Percentiles rank a stretch among this genome's conserved stretches.
These are phyloP conservation scores for Penicillium sp. DNA, from an alignment of 2,329 filamentous ascomycete genomes.

Conservation along the genomic window DNA sequence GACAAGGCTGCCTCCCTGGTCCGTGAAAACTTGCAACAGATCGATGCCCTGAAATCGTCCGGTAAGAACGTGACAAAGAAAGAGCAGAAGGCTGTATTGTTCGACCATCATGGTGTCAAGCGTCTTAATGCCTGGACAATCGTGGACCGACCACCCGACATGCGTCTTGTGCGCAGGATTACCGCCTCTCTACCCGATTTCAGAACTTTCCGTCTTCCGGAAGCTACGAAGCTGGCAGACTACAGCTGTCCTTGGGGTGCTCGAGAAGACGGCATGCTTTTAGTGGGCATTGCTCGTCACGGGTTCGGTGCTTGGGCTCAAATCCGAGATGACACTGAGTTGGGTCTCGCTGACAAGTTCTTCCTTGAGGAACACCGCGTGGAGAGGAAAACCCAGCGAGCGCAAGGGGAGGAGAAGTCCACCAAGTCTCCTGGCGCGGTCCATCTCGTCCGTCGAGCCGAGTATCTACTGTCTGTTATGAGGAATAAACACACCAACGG, in stretches of 20 bases:
- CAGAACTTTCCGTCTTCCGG: slow-evolving; percentile 80
- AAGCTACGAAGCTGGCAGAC: slow-evolving; percentile 88
- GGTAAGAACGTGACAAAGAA: slow-evolving; percentile 91
- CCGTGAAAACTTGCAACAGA: slow-evolving; percentile 70
- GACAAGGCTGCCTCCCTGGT: slow-evolving; percentile 72
- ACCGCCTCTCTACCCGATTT: slow-evolving; percentile 69
- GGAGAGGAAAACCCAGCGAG: slow-evolving; percentile 91
- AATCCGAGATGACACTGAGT: slow-evolving; percentile 87
- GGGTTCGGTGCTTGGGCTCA: slow-evolving; percentile 95
- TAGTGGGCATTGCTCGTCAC: slow-evolving; percentile 88
- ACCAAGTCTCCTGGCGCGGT: slow-evolving; percentile 92
- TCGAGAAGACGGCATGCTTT: slow-evolving; percentile 94
- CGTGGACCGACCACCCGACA: slow-evolving; percentile 85
- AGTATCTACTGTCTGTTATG: slow-evolving; percentile 93
- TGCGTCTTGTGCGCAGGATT: slow-evolving; percentile 79
- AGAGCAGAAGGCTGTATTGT: slow-evolving; percentile 94
- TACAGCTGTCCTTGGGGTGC: slow-evolving; percentile 93
- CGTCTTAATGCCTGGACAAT: slow-evolving; percentile 96
- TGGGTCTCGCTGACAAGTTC: slow-evolving; percentile 86
- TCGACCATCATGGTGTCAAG: slow-evolving; percentile 91
- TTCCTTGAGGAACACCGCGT: slow-evolving; percentile 98
- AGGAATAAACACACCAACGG: slow-evolving; percentile 81
- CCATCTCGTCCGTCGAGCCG: slow-evolving; percentile 89
- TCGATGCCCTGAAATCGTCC: slow-evolving; percentile 68
- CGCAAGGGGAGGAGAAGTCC: slow-evolving; percentile 60